Conservation (phyloP, 345 rosid genomes). For the Noccaea caerulescens region DNA sequence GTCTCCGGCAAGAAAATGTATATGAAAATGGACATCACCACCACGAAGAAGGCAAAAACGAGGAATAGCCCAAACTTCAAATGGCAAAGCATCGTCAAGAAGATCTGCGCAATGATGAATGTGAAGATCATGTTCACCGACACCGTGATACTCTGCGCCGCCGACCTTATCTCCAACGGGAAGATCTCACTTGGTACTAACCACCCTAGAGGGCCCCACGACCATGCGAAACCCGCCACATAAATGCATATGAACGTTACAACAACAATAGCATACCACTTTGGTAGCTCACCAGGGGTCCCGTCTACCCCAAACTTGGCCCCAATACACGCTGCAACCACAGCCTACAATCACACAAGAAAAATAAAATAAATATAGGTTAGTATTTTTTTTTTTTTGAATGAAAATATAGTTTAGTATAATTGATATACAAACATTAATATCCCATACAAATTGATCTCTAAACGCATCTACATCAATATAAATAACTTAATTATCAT, state of each 20-base stretch:
- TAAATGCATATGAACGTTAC: conserved; percentile 47
- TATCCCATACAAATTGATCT: background rate
- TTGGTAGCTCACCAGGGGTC: conserved; percentile 42
- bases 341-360: conserved; percentile 41
- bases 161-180: conserved; percentile 49
- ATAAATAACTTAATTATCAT: background rate
- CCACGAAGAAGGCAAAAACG: conserved; percentile 45
- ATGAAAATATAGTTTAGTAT: too few relatives aligned
- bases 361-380: too few relatives aligned
- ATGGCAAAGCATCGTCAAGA: conserved; percentile 48
- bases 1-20: conserved; percentile 48
- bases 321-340: conserved; percentile 48
- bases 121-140: conserved; percentile 53
- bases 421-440: background rate
- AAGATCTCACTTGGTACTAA: conserved; percentile 50
- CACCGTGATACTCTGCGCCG: conserved; percentile 47
- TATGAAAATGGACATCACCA: conserved; percentile 44
- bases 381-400: too few relatives aligned
- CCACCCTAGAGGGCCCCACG: conserved; percentile 51
- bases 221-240: conserved; percentile 51
- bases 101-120: conserved; percentile 43
- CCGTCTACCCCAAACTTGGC: conserved; percentile 48
- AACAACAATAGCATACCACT: conserved; percentile 47
- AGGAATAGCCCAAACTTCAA: conserved; percentile 45
- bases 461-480: background rate